Conservation (phyloP, 202 grass and related monocot species). For the Panicum hallii region DNA sequence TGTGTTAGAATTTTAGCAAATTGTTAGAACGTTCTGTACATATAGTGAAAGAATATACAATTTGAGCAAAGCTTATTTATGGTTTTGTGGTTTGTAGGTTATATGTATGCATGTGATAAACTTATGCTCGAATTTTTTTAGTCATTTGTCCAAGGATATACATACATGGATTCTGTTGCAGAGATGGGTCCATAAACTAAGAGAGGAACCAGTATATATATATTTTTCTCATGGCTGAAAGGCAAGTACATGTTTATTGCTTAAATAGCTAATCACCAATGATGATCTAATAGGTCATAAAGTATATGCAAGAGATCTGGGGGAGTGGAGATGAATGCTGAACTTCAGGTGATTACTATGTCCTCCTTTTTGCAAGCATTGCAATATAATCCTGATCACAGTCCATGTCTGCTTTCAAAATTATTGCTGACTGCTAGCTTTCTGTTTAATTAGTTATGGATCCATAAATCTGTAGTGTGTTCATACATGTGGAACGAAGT, state of each 20-base stretch:
- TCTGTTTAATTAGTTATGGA: conserved; percentile 2
- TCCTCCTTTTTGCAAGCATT: conserved; percentile 36
- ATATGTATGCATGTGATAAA: too few species aligned
- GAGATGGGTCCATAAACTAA: not conserved
- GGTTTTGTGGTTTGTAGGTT: too few species aligned
- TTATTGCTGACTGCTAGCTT: not conserved
- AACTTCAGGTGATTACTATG: conserved; percentile 42
- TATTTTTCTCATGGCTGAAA: not conserved
- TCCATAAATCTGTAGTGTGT: not conserved
- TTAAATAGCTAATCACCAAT: conserved; percentile 36
- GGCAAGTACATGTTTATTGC: conserved; percentile 36
- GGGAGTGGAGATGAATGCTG: conserved; percentile 24
- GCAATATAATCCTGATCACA: conserved; percentile 27
- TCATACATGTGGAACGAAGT: conserved; percentile 14
- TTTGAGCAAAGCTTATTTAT: too few species aligned
- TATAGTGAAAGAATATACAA: too few species aligned
- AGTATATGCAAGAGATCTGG: conserved; percentile 32
- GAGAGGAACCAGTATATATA: not conserved
- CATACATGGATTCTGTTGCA: too few species aligned
- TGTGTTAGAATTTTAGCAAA: too few species aligned
- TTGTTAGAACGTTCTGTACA: too few species aligned
- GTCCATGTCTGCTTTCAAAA: conserved; percentile 26
- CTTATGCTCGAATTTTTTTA: too few species aligned
- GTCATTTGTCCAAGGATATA: too few species aligned
- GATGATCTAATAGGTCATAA: conserved; percentile 45